These are phyloP conservation scores for Ascochyta viciae-villosae DNA, from an alignment of 2,329 filamentous ascomycete species.

Conservation along the genomic window DNA sequence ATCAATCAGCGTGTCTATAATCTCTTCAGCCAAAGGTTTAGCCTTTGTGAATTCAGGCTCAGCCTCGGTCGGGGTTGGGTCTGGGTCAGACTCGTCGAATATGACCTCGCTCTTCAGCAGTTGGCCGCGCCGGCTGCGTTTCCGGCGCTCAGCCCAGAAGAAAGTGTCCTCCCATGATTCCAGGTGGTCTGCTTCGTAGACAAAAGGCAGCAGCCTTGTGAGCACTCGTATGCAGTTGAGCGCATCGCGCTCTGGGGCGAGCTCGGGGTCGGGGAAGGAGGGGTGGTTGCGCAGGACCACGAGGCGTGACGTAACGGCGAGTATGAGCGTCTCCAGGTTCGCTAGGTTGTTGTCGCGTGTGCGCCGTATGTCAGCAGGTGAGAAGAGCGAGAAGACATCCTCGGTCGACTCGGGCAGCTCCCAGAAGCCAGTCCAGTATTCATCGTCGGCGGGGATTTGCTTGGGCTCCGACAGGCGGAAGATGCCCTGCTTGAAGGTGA, in stretches of 20 bases:
- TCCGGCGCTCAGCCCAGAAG: constrained; percentile 83
- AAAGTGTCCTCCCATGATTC: constrained; percentile 88
- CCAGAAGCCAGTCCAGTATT: constrained; percentile 97
- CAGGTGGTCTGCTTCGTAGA: constrained; percentile 88
- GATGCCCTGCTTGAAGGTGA: constrained; percentile 98
- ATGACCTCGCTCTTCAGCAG: constrained; percentile 72
- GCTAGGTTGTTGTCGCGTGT: constrained; percentile 83
- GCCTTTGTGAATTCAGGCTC: constrained; percentile 77
- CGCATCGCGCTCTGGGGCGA: constrained; percentile 84
- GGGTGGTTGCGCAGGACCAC: constrained; percentile 85
- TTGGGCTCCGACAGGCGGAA: constrained; percentile 94
- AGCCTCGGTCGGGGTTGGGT: constrained; percentile 53
- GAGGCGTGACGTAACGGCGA: constrained; percentile 82
- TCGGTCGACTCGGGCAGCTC: constrained; percentile 94
- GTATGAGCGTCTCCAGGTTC: constrained; percentile 88
- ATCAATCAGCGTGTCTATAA: constrained; percentile 88
- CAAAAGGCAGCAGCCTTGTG: constrained; percentile 85
- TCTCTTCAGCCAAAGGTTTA: constrained; percentile 88
- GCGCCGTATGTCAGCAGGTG: constrained; percentile 77
- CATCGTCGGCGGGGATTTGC: constrained; percentile 84
- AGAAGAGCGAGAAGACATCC: constrained; percentile 96
- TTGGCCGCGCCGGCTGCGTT: constrained; percentile 56
- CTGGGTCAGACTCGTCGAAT: constrained; percentile 76
- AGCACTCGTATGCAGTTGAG: constrained; percentile 94
- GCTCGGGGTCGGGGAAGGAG: constrained; percentile 85